These are phyloP conservation scores for Turnera subulata DNA, from an alignment of 345 rosid genomes.

Conservation along the genomic window DNA sequence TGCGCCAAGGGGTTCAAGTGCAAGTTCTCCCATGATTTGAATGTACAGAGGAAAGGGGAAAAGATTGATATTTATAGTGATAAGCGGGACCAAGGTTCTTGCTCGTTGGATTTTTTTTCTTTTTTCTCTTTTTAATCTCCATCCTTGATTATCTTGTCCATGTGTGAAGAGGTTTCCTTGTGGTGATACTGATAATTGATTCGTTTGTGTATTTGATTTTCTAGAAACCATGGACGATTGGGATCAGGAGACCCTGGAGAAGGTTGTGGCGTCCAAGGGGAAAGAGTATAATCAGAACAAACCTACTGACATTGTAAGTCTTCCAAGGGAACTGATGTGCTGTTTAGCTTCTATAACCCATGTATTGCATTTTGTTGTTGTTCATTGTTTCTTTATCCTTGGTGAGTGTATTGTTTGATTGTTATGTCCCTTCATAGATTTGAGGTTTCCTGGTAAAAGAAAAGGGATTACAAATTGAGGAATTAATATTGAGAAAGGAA, in stretches of 20 bases:
- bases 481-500: no score
- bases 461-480: no score
- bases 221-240: constrained; percentile 88
- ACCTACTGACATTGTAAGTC: constrained; percentile 87
- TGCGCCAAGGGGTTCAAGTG: constrained; percentile 89
- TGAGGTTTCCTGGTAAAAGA: no score
- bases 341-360: no score
- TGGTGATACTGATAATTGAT: not conserved
- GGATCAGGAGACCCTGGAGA: constrained; percentile 94
- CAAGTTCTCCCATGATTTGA: constrained; percentile 94
- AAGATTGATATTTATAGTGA: constrained; percentile 88
- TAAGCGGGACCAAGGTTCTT: constrained; percentile 75
- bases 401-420: no score
- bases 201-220: constrained; percentile 11
- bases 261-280: constrained; percentile 85
- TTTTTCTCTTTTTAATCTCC: no score
- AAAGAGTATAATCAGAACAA: constrained; percentile 80
- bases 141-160: no score
- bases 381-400: no score
- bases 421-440: no score
- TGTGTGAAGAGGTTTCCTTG: no score
- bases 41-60: constrained; percentile 95
- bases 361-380: no score
- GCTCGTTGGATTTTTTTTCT: not conserved
- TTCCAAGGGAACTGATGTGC: not conserved